Evolutionary conservation across 495 filamentous ascomycete genomes (phyloP), one percentile per base, ranked within the genome.

Genomic region (Xylaria palmicola): DNA sequence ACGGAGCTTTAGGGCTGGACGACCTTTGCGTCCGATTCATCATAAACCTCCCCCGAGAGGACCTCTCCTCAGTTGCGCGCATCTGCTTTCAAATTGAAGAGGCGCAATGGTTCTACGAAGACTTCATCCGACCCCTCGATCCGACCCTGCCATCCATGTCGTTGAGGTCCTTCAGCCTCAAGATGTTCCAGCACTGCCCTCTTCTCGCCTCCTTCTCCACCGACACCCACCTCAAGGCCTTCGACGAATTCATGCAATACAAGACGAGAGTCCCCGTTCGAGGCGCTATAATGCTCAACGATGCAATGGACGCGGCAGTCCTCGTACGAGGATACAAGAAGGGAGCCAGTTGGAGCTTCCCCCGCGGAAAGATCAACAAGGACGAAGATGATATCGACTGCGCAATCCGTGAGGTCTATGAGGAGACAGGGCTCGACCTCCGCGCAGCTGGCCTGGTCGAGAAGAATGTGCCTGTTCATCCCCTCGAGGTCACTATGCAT

Each of bases 61-160:
- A 98, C 73, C 87, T 97, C 29, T 84, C 87, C 61, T 91, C 88
- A 0, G 90, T 96, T 20, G 91, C 93, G 68, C 90, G 94, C 63
- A 92, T 98, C 70, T 97, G 92, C 75, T 98, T 98, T 74, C 93
- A 97, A 77, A 88, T 98, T 56, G 94, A 98, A 75, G 95, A 97
- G 70, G 94, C 94, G 69, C 94, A 98, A 89, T 98, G 94, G 94
- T 98, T 92, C 74, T 98, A 97, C 86, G 95, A 98, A 76, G 94
- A 98, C 75, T 98, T 98, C 70, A 90, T 98, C 74, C 90, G 95
- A 36, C 92, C 92, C 30, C 78, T 93, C 55, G 91, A 97, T 69
- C 91, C 92, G 8, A 80, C 81, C 32, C 78, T 98, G 3, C 95
- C 95, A 6, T 91, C 89, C 1, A 85, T 98, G 74, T 86, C 86